phyloP scores from a whole-genome alignment of 805 yeast species.

The Hanseniaspora meyeri region DNA sequence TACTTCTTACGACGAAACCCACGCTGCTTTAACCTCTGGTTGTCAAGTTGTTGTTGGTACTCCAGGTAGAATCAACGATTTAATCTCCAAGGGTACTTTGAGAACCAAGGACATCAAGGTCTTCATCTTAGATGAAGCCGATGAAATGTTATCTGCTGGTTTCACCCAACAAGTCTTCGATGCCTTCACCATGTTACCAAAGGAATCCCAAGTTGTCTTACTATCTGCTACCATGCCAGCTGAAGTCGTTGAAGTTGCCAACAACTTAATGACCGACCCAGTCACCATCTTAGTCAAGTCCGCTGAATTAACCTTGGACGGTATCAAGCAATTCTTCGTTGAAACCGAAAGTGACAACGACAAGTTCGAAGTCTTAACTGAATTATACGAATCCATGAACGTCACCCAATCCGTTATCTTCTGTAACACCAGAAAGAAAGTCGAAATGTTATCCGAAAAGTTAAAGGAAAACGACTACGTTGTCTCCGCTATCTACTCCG shows the following conservation, averaged over 20 bases:
- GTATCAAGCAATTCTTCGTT: conserved; percentile 83
- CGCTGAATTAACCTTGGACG: conserved; percentile 88
- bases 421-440: conserved; percentile 94
- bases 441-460: conserved; percentile 75
- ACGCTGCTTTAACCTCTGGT: conserved; percentile 69
- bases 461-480: conserved; percentile 75
- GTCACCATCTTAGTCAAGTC: conserved; percentile 86
- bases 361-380: conserved; percentile 91
- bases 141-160: conserved; percentile 78
- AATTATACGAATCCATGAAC: conserved; percentile 85
- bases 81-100: conserved; percentile 83
- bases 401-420: conserved; percentile 96
- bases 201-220: conserved; percentile 80
- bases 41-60: conserved; percentile 95
- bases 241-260: conserved; percentile 83
- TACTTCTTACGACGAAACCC: conserved; percentile 77
- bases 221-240: conserved; percentile 89
- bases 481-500: conserved; percentile 93
- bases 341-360: conserved; percentile 85
- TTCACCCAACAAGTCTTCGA: conserved; percentile 93
- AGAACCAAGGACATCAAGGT: conserved; percentile 75
- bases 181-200: conserved; percentile 72
- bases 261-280: conserved; percentile 86
- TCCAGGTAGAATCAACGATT: conserved; percentile 94
- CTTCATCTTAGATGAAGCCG: conserved; percentile 96